Evolutionary conservation across 306 rosid genomes (phyloP).

Genomic region (Vicia villosa): DNA sequence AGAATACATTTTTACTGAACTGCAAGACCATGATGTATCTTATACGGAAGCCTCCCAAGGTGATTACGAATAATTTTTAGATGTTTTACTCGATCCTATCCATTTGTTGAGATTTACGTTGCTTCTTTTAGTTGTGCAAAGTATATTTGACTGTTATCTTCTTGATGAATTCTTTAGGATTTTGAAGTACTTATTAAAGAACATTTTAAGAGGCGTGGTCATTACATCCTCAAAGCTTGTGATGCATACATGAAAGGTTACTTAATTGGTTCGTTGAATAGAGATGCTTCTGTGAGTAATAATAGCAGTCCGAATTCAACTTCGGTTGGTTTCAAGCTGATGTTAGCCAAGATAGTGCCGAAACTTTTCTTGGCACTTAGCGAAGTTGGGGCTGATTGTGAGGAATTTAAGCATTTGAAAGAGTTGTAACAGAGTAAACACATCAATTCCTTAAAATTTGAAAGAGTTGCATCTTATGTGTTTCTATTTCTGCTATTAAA

Average conservation of each 20-base stretch:
- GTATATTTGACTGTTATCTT: conserved; percentile 36
- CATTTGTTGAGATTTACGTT: neutral
- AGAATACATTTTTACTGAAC: conserved; percentile 83
- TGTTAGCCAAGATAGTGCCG: conserved; percentile 84
- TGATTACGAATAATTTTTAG: conserved; percentile 39
- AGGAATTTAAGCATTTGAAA: conserved; percentile 79
- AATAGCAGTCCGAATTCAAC: conserved; percentile 69
- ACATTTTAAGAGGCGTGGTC: conserved; percentile 88
- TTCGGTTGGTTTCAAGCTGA: conserved; percentile 93
- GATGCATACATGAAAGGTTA: conserved; percentile 91
- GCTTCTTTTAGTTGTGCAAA: conserved; percentile 24
- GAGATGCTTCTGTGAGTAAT: conserved; percentile 66
- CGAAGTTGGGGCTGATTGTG: conserved; percentile 81
- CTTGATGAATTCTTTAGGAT: conserved; percentile 57
- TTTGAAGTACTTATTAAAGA: conserved; percentile 76
- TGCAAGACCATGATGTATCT: conserved; percentile 97
- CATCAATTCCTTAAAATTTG: conserved; percentile 27
- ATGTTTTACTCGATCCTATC: conserved; percentile 4
- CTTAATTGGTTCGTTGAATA: conserved; percentile 75
- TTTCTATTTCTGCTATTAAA: conserved; percentile 31
- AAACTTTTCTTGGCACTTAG: conserved; percentile 70
- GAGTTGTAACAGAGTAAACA: conserved; percentile 47
- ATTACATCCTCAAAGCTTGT: conserved; percentile 91
- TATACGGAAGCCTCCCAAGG: conserved; percentile 95
- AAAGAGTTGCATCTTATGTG: conserved; percentile 32